A percentile compares a stretch with the other conserved stretches of the same genome.
Evolutionary conservation across 352 stramenopile genomes (phyloP).

Genomic region (Globisporangium mamillatum): DNA sequence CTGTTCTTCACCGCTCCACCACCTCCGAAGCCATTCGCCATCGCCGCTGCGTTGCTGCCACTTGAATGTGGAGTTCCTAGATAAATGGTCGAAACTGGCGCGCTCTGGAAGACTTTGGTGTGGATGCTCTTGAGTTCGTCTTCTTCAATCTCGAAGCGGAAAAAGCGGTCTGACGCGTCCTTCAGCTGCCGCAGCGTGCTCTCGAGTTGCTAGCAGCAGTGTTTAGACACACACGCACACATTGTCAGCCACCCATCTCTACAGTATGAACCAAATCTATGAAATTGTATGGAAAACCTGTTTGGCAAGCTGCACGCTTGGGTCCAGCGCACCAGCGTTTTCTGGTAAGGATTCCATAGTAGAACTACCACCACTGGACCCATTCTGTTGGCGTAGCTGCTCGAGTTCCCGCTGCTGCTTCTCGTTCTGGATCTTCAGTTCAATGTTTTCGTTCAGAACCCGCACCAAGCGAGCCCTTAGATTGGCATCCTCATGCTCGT

Average conservation of each 20-base stretch:
- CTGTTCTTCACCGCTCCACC: neutral
- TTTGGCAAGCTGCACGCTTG: conserved; percentile 26
- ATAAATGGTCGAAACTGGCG: neutral
- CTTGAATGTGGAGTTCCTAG: neutral
- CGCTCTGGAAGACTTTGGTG: conserved; percentile 39
- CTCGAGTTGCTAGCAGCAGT: conserved; percentile 54
- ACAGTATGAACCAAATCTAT: neutral
- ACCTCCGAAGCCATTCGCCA: neutral
- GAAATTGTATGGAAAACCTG: conserved; percentile 20
- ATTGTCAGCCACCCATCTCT: neutral
- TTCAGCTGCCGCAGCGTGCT: conserved; percentile 62
- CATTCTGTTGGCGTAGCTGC: conserved; percentile 24
- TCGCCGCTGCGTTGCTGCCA: too few species aligned
- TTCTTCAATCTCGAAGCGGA: conserved; percentile 94
- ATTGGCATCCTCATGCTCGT: conserved; percentile 21
- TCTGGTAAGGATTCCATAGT: neutral
- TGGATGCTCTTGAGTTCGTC: conserved; percentile 85
- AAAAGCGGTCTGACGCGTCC: conserved; percentile 84
- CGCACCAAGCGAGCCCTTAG: conserved; percentile 41
- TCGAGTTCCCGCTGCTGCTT: conserved; percentile 61
- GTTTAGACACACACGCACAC: neutral
- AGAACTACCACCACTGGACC: too few species aligned
- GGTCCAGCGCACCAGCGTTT: conserved; percentile 4
- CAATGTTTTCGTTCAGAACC: conserved; percentile 65
- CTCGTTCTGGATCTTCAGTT: conserved; percentile 57